Percentiles rank a stretch among this genome's conserved stretches.
Conservation (phyloP, 108 stramenopile genomes). For the Seminavis robusta region DNA sequence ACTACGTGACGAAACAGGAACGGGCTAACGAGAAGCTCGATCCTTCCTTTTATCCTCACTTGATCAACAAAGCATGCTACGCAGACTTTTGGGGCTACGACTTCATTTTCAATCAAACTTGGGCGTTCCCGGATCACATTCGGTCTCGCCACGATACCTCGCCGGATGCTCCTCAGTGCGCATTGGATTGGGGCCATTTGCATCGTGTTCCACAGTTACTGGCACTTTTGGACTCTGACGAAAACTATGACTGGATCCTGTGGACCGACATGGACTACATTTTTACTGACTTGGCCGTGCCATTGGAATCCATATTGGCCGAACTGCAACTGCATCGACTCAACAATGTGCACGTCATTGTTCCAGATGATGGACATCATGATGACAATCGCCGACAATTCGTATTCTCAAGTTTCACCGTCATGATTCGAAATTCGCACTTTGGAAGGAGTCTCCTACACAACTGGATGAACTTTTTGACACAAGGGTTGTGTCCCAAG, state of each 20-base stretch:
- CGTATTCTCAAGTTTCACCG: neutral
- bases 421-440: neutral
- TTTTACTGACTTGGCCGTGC: neutral
- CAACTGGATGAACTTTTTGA: conserved; percentile 2
- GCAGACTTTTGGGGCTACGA: conserved; percentile 6
- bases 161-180: no score
- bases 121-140: neutral
- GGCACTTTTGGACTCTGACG: neutral
- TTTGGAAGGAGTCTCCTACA: conserved; percentile 1
- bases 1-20: no score
- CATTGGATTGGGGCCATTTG: neutral
- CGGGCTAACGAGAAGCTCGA: no score
- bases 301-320: neutral
- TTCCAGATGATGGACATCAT: neutral
- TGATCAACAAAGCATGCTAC: conserved; percentile 12
- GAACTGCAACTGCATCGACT: neutral
- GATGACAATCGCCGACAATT: no score
- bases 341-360: neutral
- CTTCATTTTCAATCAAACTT: conserved; percentile 8
- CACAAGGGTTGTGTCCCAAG: neutral
- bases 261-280: conserved; percentile 1
- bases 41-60: no score
- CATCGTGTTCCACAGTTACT: conserved; percentile 1
- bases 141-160: neutral
- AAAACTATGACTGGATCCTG: conserved; percentile 10